A percentile compares a stretch with the other conserved stretches of the same genome.
Evolutionary conservation across 768 basidiomycete genomes (phyloP).

Genomic region (Lentinula edodes): DNA sequence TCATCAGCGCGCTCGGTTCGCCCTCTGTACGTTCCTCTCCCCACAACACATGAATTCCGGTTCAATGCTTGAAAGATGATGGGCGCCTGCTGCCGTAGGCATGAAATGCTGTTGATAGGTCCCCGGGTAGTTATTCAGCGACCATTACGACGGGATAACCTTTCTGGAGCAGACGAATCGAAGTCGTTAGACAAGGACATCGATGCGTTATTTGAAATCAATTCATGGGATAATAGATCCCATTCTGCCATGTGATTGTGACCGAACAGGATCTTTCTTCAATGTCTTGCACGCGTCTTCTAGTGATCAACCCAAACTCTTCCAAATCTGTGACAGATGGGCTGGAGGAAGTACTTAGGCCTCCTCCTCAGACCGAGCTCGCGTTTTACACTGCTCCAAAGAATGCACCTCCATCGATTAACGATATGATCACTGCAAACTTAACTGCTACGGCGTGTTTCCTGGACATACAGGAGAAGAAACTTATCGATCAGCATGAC

Average conservation of each 20-base stretch:
- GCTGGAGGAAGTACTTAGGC: constrained; percentile 16
- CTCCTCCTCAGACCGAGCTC: constrained; percentile 22
- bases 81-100: too few species aligned
- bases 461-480: constrained; percentile 19
- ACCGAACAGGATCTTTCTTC: background rate
- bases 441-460: constrained; percentile 25
- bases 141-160: too few species aligned
- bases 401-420: constrained; percentile 26
- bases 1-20: too few species aligned
- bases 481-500: constrained; percentile 23
- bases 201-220: too few species aligned
- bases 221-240: too few species aligned
- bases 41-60: too few species aligned
- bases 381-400: constrained; percentile 28
- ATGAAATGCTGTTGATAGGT: too few species aligned
- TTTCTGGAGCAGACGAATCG: too few species aligned
- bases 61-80: too few species aligned
- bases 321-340: constrained; percentile 28
- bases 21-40: too few species aligned
- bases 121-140: too few species aligned
- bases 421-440: constrained; percentile 24
- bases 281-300: constrained; percentile 10
- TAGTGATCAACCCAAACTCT: constrained; percentile 34
- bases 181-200: too few species aligned
- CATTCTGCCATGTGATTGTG: background rate